Conservation (phyloP, 1,284 basidiomycete genomes). For the Pascua sp. region DNA sequence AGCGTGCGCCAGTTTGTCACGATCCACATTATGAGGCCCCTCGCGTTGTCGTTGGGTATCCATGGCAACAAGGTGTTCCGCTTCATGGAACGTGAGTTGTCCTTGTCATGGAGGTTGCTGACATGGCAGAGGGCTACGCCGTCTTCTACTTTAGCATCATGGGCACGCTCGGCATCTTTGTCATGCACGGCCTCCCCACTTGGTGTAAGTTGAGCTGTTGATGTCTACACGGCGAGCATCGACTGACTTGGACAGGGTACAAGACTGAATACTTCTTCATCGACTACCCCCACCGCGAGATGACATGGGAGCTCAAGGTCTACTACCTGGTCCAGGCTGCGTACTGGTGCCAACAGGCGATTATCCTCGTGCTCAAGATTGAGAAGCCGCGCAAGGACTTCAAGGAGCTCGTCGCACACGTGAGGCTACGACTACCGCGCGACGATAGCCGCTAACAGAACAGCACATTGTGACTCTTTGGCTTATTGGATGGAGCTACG, state of each 20-base stretch:
- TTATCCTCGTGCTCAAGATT: conserved; percentile 76
- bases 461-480: conserved; percentile 94
- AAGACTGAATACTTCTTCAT: conserved; percentile 77
- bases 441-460: conserved; percentile 5
- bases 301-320: conserved; percentile 78
- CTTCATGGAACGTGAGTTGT: conserved; percentile 67
- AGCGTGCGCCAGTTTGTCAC: conserved; percentile 72
- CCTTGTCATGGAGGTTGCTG: not conserved
- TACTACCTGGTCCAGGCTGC: conserved; percentile 88
- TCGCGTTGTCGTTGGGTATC: conserved; percentile 70
- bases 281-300: conserved; percentile 82
- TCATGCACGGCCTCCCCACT: too few relatives aligned
- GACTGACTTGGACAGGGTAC: conserved; percentile 55
- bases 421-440: conserved; percentile 20
- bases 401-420: conserved; percentile 69
- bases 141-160: conserved; percentile 71
- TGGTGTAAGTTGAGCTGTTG: conserved; percentile 75
- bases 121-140: conserved; percentile 65
- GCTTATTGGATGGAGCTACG: conserved; percentile 91
- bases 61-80: conserved; percentile 65
- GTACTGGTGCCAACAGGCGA: conserved; percentile 92
- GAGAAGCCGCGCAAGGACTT: conserved; percentile 95
- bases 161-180: conserved; percentile 63
- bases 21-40: conserved; percentile 64
- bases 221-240: not conserved